These are phyloP conservation scores for Chenopodium berlandieri DNA, from an alignment of 148 eudicot species.

Conservation along the genomic window DNA sequence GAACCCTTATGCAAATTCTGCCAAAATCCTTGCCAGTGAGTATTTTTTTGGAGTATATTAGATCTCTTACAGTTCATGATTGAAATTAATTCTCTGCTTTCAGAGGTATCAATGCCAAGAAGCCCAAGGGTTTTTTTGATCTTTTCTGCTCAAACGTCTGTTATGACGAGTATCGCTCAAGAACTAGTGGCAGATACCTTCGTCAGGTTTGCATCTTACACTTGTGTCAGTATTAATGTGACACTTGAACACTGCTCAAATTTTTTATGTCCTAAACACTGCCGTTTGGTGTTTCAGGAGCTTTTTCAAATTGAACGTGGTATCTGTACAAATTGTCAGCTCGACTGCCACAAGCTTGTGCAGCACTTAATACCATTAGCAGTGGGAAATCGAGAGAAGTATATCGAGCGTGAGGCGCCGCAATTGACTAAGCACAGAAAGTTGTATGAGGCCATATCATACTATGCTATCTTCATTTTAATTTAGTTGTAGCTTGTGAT, in stretches of 20 bases:
- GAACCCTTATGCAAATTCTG: constrained; percentile 97
- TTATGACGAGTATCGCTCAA: constrained; percentile 68
- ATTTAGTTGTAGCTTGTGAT: neutral
- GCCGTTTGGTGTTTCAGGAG: constrained; percentile 47
- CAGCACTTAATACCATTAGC: constrained; percentile 57
- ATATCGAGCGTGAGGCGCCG: constrained; percentile 68
- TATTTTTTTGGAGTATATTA: constrained; percentile 7
- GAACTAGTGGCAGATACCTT: constrained; percentile 77
- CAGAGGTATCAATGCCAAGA: constrained; percentile 69
- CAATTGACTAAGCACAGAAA: constrained; percentile 53
- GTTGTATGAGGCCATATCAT: constrained; percentile 48
- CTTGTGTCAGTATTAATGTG: constrained; percentile 4
- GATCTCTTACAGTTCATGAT: neutral
- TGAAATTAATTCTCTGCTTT: constrained; percentile 9
- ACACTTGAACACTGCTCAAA: neutral
- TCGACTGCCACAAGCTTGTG: constrained; percentile 91
- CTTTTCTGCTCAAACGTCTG: constrained; percentile 77
- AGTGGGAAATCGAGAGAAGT: constrained; percentile 49
- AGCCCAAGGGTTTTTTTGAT: constrained; percentile 80
- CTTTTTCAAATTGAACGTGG: constrained; percentile 85
- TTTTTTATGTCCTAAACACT: neutral
- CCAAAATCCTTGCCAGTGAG: constrained; percentile 80
- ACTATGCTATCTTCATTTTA: constrained; percentile 1
- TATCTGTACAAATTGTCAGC: constrained; percentile 71
- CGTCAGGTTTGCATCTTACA: constrained; percentile 57